These are phyloP conservation scores for Gliomastix tumulicola DNA, from an alignment of 2,329 filamentous ascomycete genomes.

Conservation along the genomic window DNA sequence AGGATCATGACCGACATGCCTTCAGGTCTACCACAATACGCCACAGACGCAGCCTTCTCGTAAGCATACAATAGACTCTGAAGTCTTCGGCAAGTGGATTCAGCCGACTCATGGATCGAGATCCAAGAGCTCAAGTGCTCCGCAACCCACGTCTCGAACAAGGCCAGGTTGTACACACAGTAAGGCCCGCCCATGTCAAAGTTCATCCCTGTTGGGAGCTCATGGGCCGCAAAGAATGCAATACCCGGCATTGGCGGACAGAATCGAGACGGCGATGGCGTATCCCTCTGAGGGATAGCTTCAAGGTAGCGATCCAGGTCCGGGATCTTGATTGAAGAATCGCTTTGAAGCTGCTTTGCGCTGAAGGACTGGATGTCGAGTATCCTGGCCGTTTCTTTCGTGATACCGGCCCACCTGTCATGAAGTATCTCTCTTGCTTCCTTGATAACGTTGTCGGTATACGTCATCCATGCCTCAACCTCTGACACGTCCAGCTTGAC, in stretches of 20 bases:
- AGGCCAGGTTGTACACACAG: slow-evolving; percentile 15
- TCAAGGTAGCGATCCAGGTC: not conserved
- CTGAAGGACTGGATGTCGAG: not conserved
- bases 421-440: not conserved
- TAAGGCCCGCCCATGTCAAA: too few relatives aligned
- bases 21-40: slow-evolving; percentile 34
- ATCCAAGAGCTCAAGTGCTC: slow-evolving; percentile 29
- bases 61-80: slow-evolving; percentile 25
- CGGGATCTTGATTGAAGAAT: not conserved
- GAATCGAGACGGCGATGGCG: too few relatives aligned
- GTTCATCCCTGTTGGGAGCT: too few relatives aligned
- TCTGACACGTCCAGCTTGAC: slow-evolving; percentile 26
- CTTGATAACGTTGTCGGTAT: not conserved
- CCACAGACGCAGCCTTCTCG: slow-evolving; percentile 6
- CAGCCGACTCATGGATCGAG: not conserved
- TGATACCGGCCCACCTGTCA: not conserved
- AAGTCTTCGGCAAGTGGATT: slow-evolving; percentile 19
- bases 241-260: too few relatives aligned
- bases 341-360: too few relatives aligned
- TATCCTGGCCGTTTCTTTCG: not conserved
- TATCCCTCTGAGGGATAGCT: too few relatives aligned
- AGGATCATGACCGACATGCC: slow-evolving; percentile 45
- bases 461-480: not conserved
- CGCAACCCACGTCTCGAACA: slow-evolving; percentile 42
- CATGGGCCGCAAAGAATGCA: not conserved